These are phyloP conservation scores for Globisporangium splendens DNA, from an alignment of 352 stramenopile genomes.

Conservation along the genomic window DNA sequence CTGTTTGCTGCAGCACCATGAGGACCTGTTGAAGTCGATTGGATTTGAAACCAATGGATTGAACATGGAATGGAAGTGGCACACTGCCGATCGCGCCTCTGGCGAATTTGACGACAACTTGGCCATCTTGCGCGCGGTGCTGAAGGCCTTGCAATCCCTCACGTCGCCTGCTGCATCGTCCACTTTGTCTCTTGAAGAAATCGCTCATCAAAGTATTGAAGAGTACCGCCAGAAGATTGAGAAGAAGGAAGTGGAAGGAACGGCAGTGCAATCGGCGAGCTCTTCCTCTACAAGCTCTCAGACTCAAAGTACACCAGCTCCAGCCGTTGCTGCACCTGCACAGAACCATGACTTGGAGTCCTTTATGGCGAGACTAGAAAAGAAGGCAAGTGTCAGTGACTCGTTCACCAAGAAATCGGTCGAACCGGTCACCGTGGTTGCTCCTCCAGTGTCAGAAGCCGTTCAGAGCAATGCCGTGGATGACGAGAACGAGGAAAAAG, in stretches of 20 bases:
- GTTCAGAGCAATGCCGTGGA: neutral
- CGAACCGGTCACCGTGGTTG: slow-evolving; percentile 7
- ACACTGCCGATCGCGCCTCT: slow-evolving; percentile 49
- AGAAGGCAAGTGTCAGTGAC: slow-evolving; percentile 39
- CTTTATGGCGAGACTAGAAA: slow-evolving; percentile 54
- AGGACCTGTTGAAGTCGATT: slow-evolving; percentile 72
- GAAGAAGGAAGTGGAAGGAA: slow-evolving; percentile 2
- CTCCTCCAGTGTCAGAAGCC: neutral
- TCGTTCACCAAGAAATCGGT: slow-evolving; percentile 18
- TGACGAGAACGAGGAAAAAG: slow-evolving; percentile 29
- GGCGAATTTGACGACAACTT: slow-evolving; percentile 73
- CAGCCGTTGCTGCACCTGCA: neutral
- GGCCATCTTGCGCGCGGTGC: slow-evolving; percentile 49
- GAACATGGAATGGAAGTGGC: slow-evolving; percentile 86
- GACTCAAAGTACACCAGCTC: slow-evolving; percentile 11
- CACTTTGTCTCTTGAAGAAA: slow-evolving; percentile 51
- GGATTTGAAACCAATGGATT: slow-evolving; percentile 68
- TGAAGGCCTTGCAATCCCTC: slow-evolving; percentile 64
- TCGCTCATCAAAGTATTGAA: slow-evolving; percentile 34
- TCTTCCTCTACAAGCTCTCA: neutral
- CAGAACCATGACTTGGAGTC: slow-evolving; percentile 28
- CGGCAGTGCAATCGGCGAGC: neutral
- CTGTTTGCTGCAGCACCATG: slow-evolving; percentile 46
- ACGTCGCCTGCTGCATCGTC: slow-evolving; percentile 27
- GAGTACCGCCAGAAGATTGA: slow-evolving; percentile 28